phyloP scores from a whole-genome alignment of 208 protist genomes.

The Acanthamoeba lenticulata region DNA sequence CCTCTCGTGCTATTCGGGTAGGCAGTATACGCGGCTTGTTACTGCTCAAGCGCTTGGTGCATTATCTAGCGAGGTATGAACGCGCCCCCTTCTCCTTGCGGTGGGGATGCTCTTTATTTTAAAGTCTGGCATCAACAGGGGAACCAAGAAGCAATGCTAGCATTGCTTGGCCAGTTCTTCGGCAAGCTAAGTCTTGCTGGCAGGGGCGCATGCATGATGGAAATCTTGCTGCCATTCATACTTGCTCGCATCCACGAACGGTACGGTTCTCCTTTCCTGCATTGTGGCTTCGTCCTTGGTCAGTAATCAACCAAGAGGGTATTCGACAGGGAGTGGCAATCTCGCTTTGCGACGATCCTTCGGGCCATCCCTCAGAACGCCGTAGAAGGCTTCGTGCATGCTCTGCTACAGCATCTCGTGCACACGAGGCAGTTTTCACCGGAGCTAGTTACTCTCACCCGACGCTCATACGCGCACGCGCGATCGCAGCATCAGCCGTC shows the following conservation, averaged over 20 bases:
- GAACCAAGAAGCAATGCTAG: not conserved
- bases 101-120: not conserved
- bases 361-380: not conserved
- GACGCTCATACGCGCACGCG: not conserved
- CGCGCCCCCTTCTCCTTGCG: not conserved
- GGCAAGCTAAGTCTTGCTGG: slow-evolving; percentile 4
- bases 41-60: not conserved
- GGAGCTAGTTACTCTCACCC: not conserved
- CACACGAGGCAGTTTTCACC: not conserved
- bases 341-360: not conserved
- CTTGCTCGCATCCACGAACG: not conserved
- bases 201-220: not conserved
- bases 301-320: not conserved
- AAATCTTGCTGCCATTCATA: not conserved
- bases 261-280: not conserved
- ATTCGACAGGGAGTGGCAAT: not conserved
- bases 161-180: not conserved
- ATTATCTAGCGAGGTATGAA: not conserved
- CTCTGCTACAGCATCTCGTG: not conserved
- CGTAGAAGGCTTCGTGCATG: not conserved
- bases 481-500: not conserved
- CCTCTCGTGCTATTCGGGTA: not conserved
- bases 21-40: not conserved
- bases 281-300: not conserved
- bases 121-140: not conserved